Percentiles rank a stretch among this genome's conserved stretches.
Evolutionary conservation across 306 rosid genomes (phyloP).

Genomic region (Crataegus laevigata): DNA sequence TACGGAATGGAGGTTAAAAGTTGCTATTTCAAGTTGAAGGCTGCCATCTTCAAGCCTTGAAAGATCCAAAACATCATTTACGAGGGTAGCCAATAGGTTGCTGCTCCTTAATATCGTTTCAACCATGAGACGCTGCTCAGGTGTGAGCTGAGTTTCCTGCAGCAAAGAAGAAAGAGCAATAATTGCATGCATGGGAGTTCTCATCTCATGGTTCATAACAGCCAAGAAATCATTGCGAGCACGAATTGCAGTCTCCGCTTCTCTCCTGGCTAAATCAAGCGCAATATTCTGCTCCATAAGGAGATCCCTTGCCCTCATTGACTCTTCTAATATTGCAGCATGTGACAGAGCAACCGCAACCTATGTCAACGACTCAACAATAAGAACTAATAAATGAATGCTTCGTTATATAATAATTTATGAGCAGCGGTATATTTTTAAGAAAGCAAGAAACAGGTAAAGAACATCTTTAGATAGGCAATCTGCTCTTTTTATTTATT

Average conservation of each 20-base stretch:
- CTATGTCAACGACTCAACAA: constrained; percentile 25
- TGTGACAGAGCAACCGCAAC: constrained; percentile 99
- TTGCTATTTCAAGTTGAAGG: constrained; percentile 70
- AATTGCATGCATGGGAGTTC: constrained; percentile 98
- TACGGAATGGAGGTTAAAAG: constrained; percentile 71
- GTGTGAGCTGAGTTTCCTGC: constrained; percentile 87
- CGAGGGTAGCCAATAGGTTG: constrained; percentile 80
- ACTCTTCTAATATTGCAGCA: constrained; percentile 98
- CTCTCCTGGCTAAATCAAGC: constrained; percentile 91
- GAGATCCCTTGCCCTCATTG: constrained; percentile 94
- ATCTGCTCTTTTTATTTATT: background rate
- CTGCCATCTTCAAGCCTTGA: constrained; percentile 96
- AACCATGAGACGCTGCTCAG: constrained; percentile 94
- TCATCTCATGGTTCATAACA: constrained; percentile 98
- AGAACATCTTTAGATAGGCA: background rate
- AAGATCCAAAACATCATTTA: constrained; percentile 94
- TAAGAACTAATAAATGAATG: background rate
- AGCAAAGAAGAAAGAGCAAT: constrained; percentile 92
- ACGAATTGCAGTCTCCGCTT: constrained; percentile 97
- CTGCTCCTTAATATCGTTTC: constrained; percentile 91
- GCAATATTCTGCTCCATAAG: constrained; percentile 95
- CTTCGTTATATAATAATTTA: background rate
- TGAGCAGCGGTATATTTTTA: background rate
- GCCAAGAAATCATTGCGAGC: constrained; percentile 99
- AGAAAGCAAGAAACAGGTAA: background rate